These are phyloP conservation scores for Fusarium fracticaudum DNA, from an alignment of 2,329 filamentous ascomycete species.

Conservation along the genomic window DNA sequence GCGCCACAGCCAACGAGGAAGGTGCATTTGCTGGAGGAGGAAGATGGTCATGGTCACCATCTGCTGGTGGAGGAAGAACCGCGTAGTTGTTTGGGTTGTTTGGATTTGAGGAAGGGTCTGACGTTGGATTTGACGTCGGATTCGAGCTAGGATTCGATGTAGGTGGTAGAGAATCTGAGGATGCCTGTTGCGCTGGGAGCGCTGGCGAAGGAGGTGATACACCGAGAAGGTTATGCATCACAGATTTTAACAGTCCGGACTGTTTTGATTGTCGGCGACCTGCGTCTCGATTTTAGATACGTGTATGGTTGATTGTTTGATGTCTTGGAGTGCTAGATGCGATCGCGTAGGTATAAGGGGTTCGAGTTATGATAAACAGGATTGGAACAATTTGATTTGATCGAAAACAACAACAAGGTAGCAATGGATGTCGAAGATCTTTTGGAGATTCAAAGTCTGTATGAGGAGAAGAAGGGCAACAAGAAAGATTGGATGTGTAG, in stretches of 20 bases:
- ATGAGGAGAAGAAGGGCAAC: conserved; percentile 16
- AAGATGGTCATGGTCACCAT: conserved; percentile 44
- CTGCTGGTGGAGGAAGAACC: conserved; percentile 48
- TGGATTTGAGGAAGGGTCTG: conserved; percentile 38
- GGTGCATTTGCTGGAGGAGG: conserved; percentile 38
- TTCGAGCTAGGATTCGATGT: conserved; percentile 34
- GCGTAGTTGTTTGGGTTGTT: conserved; percentile 44
- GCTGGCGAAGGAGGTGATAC: conserved; percentile 44
- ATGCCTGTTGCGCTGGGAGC: conserved; percentile 44
- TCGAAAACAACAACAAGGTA: neutral
- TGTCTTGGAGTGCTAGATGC: conserved; percentile 11
- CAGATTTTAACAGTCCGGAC: conserved; percentile 55
- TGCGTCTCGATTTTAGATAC: conserved; percentile 40
- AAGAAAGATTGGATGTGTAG: conserved; percentile 9
- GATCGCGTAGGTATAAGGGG: conserved; percentile 11
- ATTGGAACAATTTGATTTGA: conserved; percentile 5
- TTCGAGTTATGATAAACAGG: conserved; percentile 1
- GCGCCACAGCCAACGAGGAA: conserved; percentile 53
- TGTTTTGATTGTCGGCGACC: conserved; percentile 52
- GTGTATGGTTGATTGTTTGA: conserved; percentile 1
- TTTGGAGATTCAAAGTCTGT: conserved; percentile 20
- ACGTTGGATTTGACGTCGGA: conserved; percentile 39
- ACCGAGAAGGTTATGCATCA: conserved; percentile 56
- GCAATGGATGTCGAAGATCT: conserved; percentile 17
- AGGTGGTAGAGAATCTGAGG: conserved; percentile 29